Evolutionary conservation across 306 rosid species (phyloP), one percentile per base, ranked within the genome.

Genomic region (Hippophae tibetana): DNA sequence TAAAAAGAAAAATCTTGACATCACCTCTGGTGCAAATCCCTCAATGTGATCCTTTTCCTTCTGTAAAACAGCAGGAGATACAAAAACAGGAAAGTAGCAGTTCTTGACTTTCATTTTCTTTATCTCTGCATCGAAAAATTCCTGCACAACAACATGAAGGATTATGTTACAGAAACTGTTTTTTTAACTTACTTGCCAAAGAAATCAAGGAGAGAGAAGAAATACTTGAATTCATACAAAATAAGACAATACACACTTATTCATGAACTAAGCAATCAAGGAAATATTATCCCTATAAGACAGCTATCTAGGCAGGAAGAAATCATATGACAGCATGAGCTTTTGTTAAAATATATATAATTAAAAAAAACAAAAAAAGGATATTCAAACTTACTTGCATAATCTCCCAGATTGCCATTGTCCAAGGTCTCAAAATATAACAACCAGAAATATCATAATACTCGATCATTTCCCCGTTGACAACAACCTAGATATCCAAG

Each of bases 1-100:
- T 48, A 7, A 18, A 44, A 58, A 52, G n/a, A 52, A 47, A 42
- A 58, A 18, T 49, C 43, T 49, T 53, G 67, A 38, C 45, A 82
- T 78, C 82, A 92, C 98, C 99, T 93, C 99, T 10, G 97, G 97
- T 46, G 99, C 97, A 67, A 92, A 93, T 26, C 99, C 97, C 76
- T 88, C 99, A 13, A 88, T 72, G 43, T 93, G 99, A 74, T 88
- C 99, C 83, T 93, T 88, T 82, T 88, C 99, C 81, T 75, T 84
- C 68, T 86, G 86, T 67, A 93, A 71, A 60, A 80, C 99, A 42
- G 77, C 65, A 10, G 84, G 76, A 56, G 95, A 86, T 70, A 93
- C 99, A 61, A 93, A 93, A 62, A 93, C 69, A 47, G 97, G 99
- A 67, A 93, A 93, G 65, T 88, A 84, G 80, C 90, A 82, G 78